Base-by-base conservation (phyloP, 2,329 filamentous ascomycete species). In the Colletotrichum sp. region DNA sequence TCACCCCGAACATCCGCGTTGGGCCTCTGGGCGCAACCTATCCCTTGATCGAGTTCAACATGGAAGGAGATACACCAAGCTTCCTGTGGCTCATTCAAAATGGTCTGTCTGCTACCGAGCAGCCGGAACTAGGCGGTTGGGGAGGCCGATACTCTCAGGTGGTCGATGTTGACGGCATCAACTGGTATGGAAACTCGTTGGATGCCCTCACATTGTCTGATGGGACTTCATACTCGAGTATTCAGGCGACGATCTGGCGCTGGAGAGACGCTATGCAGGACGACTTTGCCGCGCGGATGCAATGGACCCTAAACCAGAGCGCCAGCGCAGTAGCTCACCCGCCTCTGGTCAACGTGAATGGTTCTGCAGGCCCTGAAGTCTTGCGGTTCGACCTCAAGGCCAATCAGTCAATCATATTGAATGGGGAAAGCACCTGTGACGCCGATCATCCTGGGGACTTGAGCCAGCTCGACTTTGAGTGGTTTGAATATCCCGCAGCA, bases 1-100 rank as follows among this genome's bases (percentile, higher is more conserved):
- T 92, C 69, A 86, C 86, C 57, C 82, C 88, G 57, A 85, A 91
- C 77, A 88, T 92, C 65, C 89, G 91, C 76, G 85, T 90, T 21
- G 83, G 84, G 0, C 81, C 83, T 13, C 78, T 91, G 6, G 89
- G 88, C 2, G 76, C 78, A 0, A 82, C 80, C 3, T 90, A 90
- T 70, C 88, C 87, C 0, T 81, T 90, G 73, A 86, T 86, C 59
- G 79, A 86, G 9, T 91, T 85, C 77, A 89, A 90, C 71, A 85
- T 87, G 24, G 90, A 92, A 79, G 87, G 88, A n/a, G 88, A 89
- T 73, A 88, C 87, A 1, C 89, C 88, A 0, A 87, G 88, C 0
- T 87, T 90, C 65, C 83, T 90, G 15, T 89, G 88, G 75, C 83
- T 87, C 1, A 85, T 89, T 24, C 87, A 88, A 62, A 89, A 89